Conservation (phyloP, 306 rosid genomes). For the Abrus precatorius region DNA sequence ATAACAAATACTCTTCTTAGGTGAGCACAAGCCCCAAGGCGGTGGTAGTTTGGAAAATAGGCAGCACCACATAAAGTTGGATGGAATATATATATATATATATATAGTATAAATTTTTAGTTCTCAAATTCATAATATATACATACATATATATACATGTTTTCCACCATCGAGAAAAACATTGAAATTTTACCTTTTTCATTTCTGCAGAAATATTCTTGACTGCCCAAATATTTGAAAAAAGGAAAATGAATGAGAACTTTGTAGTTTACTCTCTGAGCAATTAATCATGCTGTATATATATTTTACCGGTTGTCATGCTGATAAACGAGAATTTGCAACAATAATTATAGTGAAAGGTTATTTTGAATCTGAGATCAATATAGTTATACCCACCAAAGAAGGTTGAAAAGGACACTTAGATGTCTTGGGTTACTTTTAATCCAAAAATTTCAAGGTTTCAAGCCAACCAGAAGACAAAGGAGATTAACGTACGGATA, state of each 20-base stretch:
- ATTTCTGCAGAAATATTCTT: constrained; percentile 5
- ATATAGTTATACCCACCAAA: constrained; percentile 7
- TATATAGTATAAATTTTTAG: no score
- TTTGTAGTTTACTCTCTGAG: neutral
- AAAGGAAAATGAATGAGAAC: neutral
- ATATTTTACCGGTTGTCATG: neutral
- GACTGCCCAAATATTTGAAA: neutral
- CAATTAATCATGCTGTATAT: neutral
- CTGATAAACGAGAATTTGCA: neutral
- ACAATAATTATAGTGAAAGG: constrained; percentile 7
- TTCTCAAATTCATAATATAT: no score
- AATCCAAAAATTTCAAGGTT: constrained; percentile 1
- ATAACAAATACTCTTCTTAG: constrained; percentile 7
- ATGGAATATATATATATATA: constrained; percentile 38
- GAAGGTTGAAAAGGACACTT: constrained; percentile 10
- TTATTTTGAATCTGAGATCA: neutral
- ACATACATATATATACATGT: no score
- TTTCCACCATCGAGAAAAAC: constrained; percentile 28
- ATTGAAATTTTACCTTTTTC: constrained; percentile 36
- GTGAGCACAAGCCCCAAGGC: constrained; percentile 14
- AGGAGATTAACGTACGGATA: constrained; percentile 15
- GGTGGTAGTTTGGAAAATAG: neutral
- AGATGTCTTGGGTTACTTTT: neutral
- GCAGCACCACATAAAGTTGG: constrained; percentile 30
- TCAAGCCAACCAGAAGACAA: constrained; percentile 9